Base-by-base conservation (phyloP, 768 basidiomycete species). In the Lactarius hatsudake region DNA sequence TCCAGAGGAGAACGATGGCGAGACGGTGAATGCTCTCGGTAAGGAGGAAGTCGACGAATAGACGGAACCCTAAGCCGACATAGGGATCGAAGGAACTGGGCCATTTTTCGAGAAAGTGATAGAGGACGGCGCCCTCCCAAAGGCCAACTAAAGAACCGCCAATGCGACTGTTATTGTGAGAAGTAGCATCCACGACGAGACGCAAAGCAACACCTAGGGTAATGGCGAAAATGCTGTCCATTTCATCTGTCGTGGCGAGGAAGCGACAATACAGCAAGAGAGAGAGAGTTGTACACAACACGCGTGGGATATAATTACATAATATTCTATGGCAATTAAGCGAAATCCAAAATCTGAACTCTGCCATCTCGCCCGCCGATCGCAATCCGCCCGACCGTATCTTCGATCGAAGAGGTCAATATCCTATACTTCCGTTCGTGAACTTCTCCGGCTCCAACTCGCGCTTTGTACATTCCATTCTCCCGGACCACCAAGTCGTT, bases 121-220 rank as follows among this genome's bases (percentile, higher is more conserved):
- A 83, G 63, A 90, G 79, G 43, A 91, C 85, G 30, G 89, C 82
- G 58, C 91, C 90, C 76, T 92, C 90, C 89, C 90, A 92, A 23
- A 91, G 78, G 9, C 90, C 91, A 62, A 93, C 80, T 64, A 92
- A 81, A 17, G 87, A 86, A 20, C 87, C 85, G n/a, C 81, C 83
- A 63, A 84, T 74, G 65, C 80, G 83, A 74, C 81, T 75, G 54
- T 83, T 82, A 65, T 83, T 76, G 66, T 81, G 76, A 65, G 79
- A 80, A 61, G 84, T 82, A 32, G 78, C 62, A 76, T 85, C 84
- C 67, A 91, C 78, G 65, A 90, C 79, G 64, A 86, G 76, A 62
- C 90, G 89, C 60, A 91, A 76, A 36, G 78, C 81, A 66, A 92
- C 84, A 48, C 90, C 90, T 59, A 85, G 78, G 64, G 79, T 84